These are phyloP conservation scores for Solanum chacoense DNA, from an alignment of 305 asterid species.

Conservation along the genomic window DNA sequence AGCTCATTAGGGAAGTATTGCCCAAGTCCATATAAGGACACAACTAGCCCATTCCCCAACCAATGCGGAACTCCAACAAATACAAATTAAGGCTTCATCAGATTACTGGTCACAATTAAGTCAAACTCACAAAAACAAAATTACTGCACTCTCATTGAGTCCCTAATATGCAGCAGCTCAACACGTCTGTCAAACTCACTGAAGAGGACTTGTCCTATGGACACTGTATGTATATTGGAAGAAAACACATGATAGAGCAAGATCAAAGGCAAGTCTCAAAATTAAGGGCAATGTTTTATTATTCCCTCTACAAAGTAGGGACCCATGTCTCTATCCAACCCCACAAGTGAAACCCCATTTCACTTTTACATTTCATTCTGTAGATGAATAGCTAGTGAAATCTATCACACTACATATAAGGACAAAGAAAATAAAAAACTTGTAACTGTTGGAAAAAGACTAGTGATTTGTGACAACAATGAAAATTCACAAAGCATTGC, in stretches of 20 bases:
- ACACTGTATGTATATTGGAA: neutral
- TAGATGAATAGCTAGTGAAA: slow-evolving; percentile 16
- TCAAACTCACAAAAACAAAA: neutral
- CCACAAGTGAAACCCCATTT: slow-evolving; percentile 14
- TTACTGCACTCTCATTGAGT: neutral
- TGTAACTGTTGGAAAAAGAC: slow-evolving; percentile 19
- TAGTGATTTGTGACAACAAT: slow-evolving; percentile 14
- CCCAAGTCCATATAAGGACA: neutral
- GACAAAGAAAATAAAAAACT: slow-evolving; percentile 14
- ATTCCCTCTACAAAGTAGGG: neutral
- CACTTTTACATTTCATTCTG: slow-evolving; percentile 7
- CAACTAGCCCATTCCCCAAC: neutral
- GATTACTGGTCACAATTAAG: neutral
- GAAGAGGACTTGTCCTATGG: neutral
- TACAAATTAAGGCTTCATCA: neutral
- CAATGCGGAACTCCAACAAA: neutral
- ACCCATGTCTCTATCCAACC: slow-evolving; percentile 31
- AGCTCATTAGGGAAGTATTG: neutral
- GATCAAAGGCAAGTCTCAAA: slow-evolving; percentile 1
- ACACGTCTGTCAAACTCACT: neutral
- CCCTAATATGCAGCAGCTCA: neutral
- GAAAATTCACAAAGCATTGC: slow-evolving; percentile 1
- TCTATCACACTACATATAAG: slow-evolving; percentile 29
- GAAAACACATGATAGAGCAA: slow-evolving; percentile 14
- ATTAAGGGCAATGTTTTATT: neutral